Conservation (phyloP, 2,329 filamentous ascomycete genomes). For the Diaporthe vexans region DNA sequence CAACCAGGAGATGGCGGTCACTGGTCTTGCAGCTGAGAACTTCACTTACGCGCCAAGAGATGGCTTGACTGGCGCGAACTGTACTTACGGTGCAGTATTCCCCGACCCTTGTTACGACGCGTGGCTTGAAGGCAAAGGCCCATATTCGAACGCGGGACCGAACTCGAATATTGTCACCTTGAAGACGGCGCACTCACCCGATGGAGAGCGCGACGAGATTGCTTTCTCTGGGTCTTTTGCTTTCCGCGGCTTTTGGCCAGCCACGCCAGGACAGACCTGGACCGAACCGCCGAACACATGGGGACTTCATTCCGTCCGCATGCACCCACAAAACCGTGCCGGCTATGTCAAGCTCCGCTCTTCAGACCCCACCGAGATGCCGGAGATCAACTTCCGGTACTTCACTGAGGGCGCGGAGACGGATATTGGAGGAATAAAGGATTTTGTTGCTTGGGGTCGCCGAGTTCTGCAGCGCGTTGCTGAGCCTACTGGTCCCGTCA, state of each 20-base stretch:
- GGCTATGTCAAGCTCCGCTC: slow-evolving; percentile 74
- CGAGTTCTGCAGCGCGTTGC: slow-evolving; percentile 13
- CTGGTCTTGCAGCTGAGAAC: slow-evolving; percentile 42
- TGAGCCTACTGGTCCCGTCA: slow-evolving; percentile 1
- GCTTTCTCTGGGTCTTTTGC: slow-evolving; percentile 60
- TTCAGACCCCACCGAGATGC: slow-evolving; percentile 72
- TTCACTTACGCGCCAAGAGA: slow-evolving; percentile 42
- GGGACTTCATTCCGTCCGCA: slow-evolving; percentile 47
- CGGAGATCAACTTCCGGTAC: slow-evolving; percentile 73
- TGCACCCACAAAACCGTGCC: slow-evolving; percentile 63
- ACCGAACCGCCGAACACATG: slow-evolving; percentile 50
- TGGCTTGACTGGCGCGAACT: slow-evolving; percentile 6
- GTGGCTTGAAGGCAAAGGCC: slow-evolving; percentile 20
- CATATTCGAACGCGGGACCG: slow-evolving; percentile 12
- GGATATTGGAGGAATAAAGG: slow-evolving; percentile 56
- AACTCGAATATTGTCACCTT: slow-evolving; percentile 46
- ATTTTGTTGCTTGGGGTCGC: slow-evolving; percentile 48
- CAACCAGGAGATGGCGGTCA: slow-evolving; percentile 56
- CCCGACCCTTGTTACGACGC: slow-evolving; percentile 22
- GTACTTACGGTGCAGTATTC: not conserved
- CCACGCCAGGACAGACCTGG: slow-evolving; percentile 3
- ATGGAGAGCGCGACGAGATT: slow-evolving; percentile 64
- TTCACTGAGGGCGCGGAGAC: slow-evolving; percentile 64
- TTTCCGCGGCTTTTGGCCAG: slow-evolving; percentile 65
- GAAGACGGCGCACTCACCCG: slow-evolving; percentile 50